Evolutionary conservation across 2,329 filamentous ascomycete genomes (phyloP), one percentile per base, ranked within the genome.

Genomic region (Trichoderma semiorbis): DNA sequence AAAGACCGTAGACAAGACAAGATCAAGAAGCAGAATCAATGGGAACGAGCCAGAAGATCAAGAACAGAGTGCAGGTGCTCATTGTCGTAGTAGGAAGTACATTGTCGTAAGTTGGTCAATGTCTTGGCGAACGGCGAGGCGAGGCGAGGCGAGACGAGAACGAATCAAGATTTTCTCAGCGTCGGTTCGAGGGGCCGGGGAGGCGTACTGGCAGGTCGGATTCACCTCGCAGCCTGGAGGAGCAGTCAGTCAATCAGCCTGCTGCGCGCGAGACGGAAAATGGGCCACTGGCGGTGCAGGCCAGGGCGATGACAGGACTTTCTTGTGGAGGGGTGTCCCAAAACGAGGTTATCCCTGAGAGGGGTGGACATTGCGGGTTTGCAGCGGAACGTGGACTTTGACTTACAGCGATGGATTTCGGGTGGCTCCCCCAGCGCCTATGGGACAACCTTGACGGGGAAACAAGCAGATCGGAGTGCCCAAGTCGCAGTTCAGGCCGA

Each of bases 21-120:
- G 84, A 84, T 88, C 84, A 88, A 83, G 82, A 85, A 85, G 83
- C 81, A 82, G 84, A 85, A 83, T 84, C 83, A 82, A 86, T 85
- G 83, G 85, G 83, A 80, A 83, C 85, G 83, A 82, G 83, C 86
- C 83, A 78, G 79, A 77, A 83, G 80, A 81, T 83, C 80, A 83
- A 84, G 80, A 82, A 81, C 77, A 80, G 80, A 81, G 82, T 83
- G 81, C 83, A 81, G 84, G 82, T 84, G 84, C 84, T 87, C 87
- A 88, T 88, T 81, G 86, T 88, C 81, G 84, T 84, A 78, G 80
- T 79, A 77, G 78, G 76, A 79, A 76, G 79, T 76, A 80, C 80
- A 81, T 83, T 77, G 77, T 80, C 74, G 57, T 53, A 24, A 65
- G 64, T 30, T 68, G 63, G 39, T 43, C 58, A 39, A 61, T 39